phyloP scores from a whole-genome alignment of 129 eudicot species.

The Rutidosis leptorrhynchoides region DNA sequence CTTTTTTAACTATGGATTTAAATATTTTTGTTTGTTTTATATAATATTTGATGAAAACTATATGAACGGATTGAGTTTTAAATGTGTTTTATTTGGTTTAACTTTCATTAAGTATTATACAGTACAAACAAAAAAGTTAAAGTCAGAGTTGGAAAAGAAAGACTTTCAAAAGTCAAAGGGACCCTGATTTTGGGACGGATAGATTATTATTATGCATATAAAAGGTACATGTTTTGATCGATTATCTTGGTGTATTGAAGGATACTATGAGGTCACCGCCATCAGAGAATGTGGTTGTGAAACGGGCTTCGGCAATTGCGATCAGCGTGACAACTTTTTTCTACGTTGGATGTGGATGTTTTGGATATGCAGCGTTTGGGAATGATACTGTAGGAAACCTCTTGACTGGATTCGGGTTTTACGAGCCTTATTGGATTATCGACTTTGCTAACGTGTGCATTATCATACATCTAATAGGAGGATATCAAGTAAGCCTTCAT shows the following conservation, averaged over 20 bases:
- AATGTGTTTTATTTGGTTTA: no score
- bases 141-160: no score
- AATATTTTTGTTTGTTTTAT: no score
- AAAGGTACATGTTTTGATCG: neutral
- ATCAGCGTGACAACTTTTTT: conserved; percentile 49
- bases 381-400: conserved; percentile 70
- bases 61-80: no score
- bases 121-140: no score
- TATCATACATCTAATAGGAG: conserved; percentile 72
- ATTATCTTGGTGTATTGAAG: conserved; percentile 30
- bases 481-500: conserved; percentile 59
- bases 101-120: no score
- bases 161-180: no score
- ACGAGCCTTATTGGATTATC: conserved; percentile 76
- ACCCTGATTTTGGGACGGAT: no score
- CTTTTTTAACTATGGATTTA: no score
- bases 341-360: conserved; percentile 83
- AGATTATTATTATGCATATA: neutral
- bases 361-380: conserved; percentile 88
- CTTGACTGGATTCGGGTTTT: conserved; percentile 80
- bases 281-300: conserved; percentile 59
- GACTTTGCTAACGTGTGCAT: conserved; percentile 65
- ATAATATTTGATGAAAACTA: no score
- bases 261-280: conserved; percentile 72
- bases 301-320: conserved; percentile 54